A percentile compares a stretch with the other conserved stretches of the same genome.
These are phyloP conservation scores for Penicillium sp. DNA, from an alignment of 2,329 filamentous ascomycete genomes.

Conservation along the genomic window DNA sequence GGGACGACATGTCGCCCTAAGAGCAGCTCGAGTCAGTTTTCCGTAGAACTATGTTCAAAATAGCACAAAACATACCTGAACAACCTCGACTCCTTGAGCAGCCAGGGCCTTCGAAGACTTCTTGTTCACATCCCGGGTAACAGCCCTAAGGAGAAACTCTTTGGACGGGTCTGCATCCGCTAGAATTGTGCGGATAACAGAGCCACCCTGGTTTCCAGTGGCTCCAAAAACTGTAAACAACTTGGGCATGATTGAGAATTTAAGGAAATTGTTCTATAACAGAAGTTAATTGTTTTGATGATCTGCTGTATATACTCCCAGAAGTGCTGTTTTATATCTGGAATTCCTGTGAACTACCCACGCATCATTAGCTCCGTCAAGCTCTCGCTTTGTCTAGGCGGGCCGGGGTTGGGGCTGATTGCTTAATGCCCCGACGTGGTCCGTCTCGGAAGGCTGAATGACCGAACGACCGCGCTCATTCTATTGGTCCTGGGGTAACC, in stretches of 20 bases:
- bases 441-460: not conserved
- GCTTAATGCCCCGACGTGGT: not conserved
- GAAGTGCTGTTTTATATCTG: not conserved
- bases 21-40: not conserved
- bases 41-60: not conserved
- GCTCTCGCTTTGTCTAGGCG: too few species aligned
- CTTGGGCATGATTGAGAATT: conserved; percentile 21
- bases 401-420: too few species aligned
- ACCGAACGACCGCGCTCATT: not conserved
- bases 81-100: conserved; percentile 51
- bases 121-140: conserved; percentile 53
- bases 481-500: not conserved
- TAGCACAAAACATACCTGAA: conserved; percentile 22
- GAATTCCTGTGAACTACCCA: too few species aligned
- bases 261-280: not conserved
- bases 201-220: conserved; percentile 62
- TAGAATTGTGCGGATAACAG: conserved; percentile 50
- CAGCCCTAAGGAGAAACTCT: conserved; percentile 54
- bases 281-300: not conserved
- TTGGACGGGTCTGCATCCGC: conserved; percentile 45
- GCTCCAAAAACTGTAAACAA: conserved; percentile 57
- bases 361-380: too few species aligned
- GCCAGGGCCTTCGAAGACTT: conserved; percentile 47
- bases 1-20: not conserved
- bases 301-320: not conserved